Base-by-base conservation (phyloP, 352 stramenopile genomes). In the Phytophthora pseudosyringae region DNA sequence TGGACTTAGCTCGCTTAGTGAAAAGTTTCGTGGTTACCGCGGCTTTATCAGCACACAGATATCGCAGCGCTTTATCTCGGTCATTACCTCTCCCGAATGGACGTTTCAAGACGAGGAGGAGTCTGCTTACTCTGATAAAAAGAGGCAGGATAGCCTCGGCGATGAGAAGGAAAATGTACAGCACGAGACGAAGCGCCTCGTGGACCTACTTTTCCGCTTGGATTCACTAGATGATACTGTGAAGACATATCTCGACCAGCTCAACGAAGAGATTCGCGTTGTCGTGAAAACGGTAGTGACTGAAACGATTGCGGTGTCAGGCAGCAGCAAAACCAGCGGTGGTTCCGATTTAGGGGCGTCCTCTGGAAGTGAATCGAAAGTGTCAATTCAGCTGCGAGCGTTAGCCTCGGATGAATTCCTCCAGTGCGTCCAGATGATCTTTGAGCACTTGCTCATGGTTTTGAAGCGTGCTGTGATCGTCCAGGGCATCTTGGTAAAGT, bases 281-380 rank as follows among this genome's bases (percentile, higher is more conserved):
- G 80, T 96, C 1, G 88, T 96, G 31, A 94, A 94, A 65, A 94
- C 86, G 0, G 88, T 96, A 15, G 88, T 96, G n/a, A 94, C 82
- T 0, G 88, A 96, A 73, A 96, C 88, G 0, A 96, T 96, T 54
- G 76, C 80, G 21, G 79, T 90, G 16, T 91, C 83, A 13, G 79
- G 49, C 13, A 86, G 69, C 40, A 84, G 61, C 60, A 83, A 80
- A 26, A 79, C 29, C 48, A 75, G 26, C 1, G 49, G 50, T 3
- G 59, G 64, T 8, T 66, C 45, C n/a, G 60, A 75, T 61, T 29
- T 64, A 25, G 70, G 46, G 33, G 35, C 53, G 40, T 46, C 62
- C 9, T 53, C 55, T 11, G 69, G 65, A 25, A 75, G 52, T 39
- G 84, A 93, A 49, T 91, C 84, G n/a, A 94, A 96, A 63, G 82